A percentile compares a stretch with the other conserved stretches of the same genome.
These are phyloP conservation scores for Ogataea corticis DNA, from an alignment of 805 yeast genomes.

Conservation along the genomic window DNA sequence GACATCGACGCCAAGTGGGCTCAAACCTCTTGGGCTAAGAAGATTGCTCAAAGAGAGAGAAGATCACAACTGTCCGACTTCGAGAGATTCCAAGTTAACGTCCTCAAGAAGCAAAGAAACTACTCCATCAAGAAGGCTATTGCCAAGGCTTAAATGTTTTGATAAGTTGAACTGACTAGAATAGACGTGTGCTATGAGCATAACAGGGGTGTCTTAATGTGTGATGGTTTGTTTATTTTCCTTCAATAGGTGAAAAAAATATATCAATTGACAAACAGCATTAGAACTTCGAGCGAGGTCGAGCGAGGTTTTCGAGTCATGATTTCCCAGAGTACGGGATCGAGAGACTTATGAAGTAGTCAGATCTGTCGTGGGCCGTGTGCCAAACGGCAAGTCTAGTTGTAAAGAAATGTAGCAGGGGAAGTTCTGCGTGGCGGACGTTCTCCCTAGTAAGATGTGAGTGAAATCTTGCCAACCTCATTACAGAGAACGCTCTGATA, in stretches of 20 bases:
- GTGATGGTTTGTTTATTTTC: slow-evolving; percentile 17
- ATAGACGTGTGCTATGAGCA: slow-evolving; percentile 9
- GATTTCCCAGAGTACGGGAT: too few species aligned
- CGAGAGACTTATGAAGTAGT: neutral
- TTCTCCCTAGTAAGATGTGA: too few species aligned
- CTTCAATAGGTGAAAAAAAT: slow-evolving; percentile 17
- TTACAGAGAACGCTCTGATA: too few species aligned
- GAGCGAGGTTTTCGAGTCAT: too few species aligned
- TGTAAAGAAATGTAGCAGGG: too few species aligned
- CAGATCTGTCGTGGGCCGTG: too few species aligned
- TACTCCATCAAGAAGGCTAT: slow-evolving; percentile 92
- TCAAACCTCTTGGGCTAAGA: slow-evolving; percentile 95
- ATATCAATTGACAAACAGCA: slow-evolving; percentile 4
- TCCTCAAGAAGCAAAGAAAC: slow-evolving; percentile 96
- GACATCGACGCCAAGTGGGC: slow-evolving; percentile 90
- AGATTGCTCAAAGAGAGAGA: slow-evolving; percentile 91
- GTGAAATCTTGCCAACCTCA: too few species aligned
- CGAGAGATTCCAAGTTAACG: slow-evolving; percentile 99
- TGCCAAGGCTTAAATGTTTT: slow-evolving; percentile 78
- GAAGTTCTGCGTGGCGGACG: too few species aligned
- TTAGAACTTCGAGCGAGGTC: neutral
- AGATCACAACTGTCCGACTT: slow-evolving; percentile 94
- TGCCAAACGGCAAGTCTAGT: too few species aligned
- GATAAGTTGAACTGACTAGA: slow-evolving; percentile 18
- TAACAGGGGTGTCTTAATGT: slow-evolving; percentile 15